Percentiles rank a stretch among this genome's conserved stretches.
Evolutionary conservation across 2,329 filamentous ascomycete genomes (phyloP).

Genomic region (Rutstroemia sp.): DNA sequence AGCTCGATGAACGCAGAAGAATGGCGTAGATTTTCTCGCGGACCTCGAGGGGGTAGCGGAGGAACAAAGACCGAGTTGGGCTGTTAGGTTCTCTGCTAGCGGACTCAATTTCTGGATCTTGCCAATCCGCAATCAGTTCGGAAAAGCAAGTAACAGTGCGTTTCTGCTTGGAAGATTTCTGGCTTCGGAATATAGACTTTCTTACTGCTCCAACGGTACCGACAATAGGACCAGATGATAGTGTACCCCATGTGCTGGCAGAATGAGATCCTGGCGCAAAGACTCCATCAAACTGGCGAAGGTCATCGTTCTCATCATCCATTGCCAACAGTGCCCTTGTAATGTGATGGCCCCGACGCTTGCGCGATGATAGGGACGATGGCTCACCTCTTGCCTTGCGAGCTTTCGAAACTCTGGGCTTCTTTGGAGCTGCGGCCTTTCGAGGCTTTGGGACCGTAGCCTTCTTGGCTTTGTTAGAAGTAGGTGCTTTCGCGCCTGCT

Average conservation of each 20-base stretch:
- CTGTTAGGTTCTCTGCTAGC: slow-evolving; percentile 9
- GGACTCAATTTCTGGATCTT: neutral
- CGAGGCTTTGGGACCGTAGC: neutral
- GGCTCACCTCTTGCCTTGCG: neutral
- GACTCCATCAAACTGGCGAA: neutral
- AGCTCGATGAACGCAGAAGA: slow-evolving; percentile 14
- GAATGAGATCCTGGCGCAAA: slow-evolving; percentile 4
- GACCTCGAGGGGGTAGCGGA: slow-evolving; percentile 20
- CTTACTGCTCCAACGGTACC: slow-evolving; percentile 1
- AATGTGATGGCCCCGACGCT: neutral
- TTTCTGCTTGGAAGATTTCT: neutral
- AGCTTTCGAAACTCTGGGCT: neutral
- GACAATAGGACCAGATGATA: neutral
- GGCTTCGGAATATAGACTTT: neutral
- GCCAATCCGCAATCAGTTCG: neutral
- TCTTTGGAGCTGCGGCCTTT: neutral
- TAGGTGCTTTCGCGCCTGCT: neutral
- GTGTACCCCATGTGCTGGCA: slow-evolving; percentile 8
- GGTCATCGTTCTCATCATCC: slow-evolving; percentile 9
- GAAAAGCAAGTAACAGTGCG: neutral
- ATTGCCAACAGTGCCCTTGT: slow-evolving; percentile 5
- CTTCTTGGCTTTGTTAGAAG: neutral
- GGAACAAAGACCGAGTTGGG: slow-evolving; percentile 13
- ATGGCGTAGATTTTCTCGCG: slow-evolving; percentile 22
- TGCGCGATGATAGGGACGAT: slow-evolving; percentile 4